Evolutionary conservation across 2,329 filamentous ascomycete genomes (phyloP), one percentile per base, ranked within the genome.

Genomic region (Geosmithia morbida): DNA sequence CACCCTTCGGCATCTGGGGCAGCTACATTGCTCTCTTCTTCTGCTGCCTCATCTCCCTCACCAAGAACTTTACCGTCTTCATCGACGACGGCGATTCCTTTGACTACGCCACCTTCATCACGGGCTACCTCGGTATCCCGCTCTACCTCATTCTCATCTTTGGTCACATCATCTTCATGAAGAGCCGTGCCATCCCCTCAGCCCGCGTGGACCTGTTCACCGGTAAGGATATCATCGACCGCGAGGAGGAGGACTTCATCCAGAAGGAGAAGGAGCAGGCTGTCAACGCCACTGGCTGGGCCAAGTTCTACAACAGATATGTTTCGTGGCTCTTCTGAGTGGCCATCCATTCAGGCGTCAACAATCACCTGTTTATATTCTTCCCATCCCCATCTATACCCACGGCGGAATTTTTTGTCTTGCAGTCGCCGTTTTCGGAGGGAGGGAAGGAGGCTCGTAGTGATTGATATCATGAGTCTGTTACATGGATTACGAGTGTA

Each of bases 51-150:
- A 84, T 92, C 51, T 76, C 83, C 2, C 59, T 94, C 46, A 90
- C 86, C 58, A 94, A 92, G 74, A 89, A 87, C 70, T 92, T 79
- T 64, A 71, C 76, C 48, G 81, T 83, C 50, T 92, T 92, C 62
- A 69, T 77, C 51, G 60, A 55, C 57, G 54, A 45, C 69, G 71
- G 64, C 55, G 54, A 61, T 48, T 71, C 70, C 47, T 85, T 85
- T 53, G 77, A 84, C 61, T 84, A 84, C 69, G 80, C 83, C 68
- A 81, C 75, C 56, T 88, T 89, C 64, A 77, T 89, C 61, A 87
- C 82, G 0, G 82, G 81, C 22, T 88, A 88, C 61, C 67, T 84
- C 7, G 85, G 84, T 46, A 87, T 89, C 54, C 85, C 85, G 1
- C 62, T 89, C 19, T 89, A 87, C 61, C 62, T 88, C 17, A 66